These are phyloP conservation scores for Trametes cubensis DNA, from an alignment of 768 basidiomycete species.

Conservation along the genomic window DNA sequence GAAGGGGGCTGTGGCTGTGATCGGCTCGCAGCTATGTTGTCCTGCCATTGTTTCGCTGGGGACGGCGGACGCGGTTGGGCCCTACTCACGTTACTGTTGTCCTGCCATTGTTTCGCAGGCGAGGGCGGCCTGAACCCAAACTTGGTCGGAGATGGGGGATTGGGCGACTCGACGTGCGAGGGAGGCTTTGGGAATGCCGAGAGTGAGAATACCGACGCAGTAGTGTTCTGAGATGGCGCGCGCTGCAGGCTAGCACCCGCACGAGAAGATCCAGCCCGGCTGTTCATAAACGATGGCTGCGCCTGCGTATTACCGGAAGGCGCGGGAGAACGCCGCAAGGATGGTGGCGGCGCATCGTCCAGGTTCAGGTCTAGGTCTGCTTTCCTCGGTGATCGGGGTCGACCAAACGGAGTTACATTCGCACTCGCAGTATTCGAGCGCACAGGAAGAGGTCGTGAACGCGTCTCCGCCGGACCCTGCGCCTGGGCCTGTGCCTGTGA, in stretches of 20 bases:
- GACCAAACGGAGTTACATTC: not conserved
- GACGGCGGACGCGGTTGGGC: too few relatives aligned
- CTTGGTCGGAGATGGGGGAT: constrained; percentile 24
- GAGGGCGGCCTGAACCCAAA: constrained; percentile 6
- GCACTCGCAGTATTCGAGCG: constrained; percentile 13
- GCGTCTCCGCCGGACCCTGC: not conserved
- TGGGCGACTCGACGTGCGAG: constrained; percentile 9
- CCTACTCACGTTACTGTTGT: not conserved
- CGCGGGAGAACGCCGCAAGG: constrained; percentile 43
- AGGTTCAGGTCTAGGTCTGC: constrained; percentile 35
- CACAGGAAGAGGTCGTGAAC: constrained; percentile 12
- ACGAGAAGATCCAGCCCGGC: not conserved
- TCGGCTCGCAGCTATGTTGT: not conserved
- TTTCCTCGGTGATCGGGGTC: constrained; percentile 17
- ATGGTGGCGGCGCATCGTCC: constrained; percentile 48
- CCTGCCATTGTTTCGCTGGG: too few relatives aligned
- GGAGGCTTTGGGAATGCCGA: constrained; percentile 32
- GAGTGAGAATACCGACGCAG: constrained; percentile 27
- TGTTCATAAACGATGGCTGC: not conserved
- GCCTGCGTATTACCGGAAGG: constrained; percentile 13
- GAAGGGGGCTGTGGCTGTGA: not conserved
- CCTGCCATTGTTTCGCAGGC: constrained; percentile 1
- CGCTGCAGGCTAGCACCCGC: constrained; percentile 4
- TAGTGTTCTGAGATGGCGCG: constrained; percentile 10
- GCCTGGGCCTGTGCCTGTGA: not conserved